These are phyloP conservation scores for Pelagophyceae sp. DNA, from an alignment of 352 stramenopile species.

Conservation along the genomic window DNA sequence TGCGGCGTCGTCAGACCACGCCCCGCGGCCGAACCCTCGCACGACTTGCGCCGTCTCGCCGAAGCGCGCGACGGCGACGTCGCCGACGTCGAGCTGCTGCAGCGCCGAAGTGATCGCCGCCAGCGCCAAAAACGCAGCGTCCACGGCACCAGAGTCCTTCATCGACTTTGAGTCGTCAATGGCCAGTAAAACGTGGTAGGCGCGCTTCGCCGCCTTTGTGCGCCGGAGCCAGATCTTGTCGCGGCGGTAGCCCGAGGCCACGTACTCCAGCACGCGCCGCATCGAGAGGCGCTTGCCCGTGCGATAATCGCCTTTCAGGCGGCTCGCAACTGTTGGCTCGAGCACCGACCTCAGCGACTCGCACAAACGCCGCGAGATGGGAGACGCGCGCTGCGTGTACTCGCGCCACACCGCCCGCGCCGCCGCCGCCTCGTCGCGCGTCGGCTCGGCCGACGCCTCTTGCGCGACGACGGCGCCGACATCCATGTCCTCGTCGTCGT, in stretches of 20 bases:
- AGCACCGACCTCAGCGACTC: slow-evolving; percentile 97
- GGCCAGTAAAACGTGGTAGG: slow-evolving; percentile 96
- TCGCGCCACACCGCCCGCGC: slow-evolving; percentile 68
- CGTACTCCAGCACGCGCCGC: slow-evolving; percentile 99
- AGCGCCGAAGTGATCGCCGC: slow-evolving; percentile 92
- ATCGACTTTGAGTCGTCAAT: slow-evolving; percentile 99
- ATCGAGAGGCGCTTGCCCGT: slow-evolving; percentile 99
- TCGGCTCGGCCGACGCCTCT: slow-evolving; percentile 50
- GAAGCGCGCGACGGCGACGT: slow-evolving; percentile 83
- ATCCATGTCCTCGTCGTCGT: slow-evolving; percentile 38
- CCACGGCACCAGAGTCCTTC: slow-evolving; percentile 86
- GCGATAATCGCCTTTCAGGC: slow-evolving; percentile 96
- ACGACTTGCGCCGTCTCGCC: slow-evolving; percentile 90
- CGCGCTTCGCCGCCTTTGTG: slow-evolving; percentile 93
- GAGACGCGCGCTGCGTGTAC: slow-evolving; percentile 80
- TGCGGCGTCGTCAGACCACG: slow-evolving; percentile 91
- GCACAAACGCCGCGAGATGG: slow-evolving; percentile 83
- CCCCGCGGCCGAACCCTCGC: slow-evolving; percentile 81
- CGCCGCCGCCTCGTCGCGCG: slow-evolving; percentile 38
- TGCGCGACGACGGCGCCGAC: slow-evolving; percentile 35
- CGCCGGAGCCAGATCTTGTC: slow-evolving; percentile 99
- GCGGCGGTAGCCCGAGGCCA: slow-evolving; percentile 98
- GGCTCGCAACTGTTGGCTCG: slow-evolving; percentile 91
- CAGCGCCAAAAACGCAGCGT: slow-evolving; percentile 87
- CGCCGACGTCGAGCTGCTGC: slow-evolving; percentile 90